phyloP scores from a whole-genome alignment of 331 rosid genomes.

The Quercus phellos region DNA sequence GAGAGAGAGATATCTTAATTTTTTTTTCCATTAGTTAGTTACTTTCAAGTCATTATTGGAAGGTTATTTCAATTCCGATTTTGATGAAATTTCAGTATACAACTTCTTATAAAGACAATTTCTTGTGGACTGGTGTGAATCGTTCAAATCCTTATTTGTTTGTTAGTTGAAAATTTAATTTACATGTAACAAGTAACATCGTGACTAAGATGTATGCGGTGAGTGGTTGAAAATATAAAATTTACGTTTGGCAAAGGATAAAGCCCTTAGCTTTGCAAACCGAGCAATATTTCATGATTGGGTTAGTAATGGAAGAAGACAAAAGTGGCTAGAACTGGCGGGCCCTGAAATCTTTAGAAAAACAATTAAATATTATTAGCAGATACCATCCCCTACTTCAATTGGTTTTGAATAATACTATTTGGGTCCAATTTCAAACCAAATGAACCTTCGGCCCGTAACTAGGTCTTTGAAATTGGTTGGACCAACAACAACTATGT shows the following conservation, averaged over 20 bases:
- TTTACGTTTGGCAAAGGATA: not conserved
- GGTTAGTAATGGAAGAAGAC: not conserved
- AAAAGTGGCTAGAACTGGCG: not conserved
- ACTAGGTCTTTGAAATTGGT: constrained; percentile 25
- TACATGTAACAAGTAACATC: no score
- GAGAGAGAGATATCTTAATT: no score
- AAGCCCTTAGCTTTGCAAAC: not conserved
- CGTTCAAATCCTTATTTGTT: no score
- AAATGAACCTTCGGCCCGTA: constrained; percentile 15
- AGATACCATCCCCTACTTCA: not conserved
- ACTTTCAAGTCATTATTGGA: no score
- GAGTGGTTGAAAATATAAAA: no score
- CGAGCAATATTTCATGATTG: not conserved
- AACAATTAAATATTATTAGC: not conserved
- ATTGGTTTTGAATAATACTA: not conserved
- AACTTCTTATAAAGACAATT: no score
- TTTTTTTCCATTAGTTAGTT: no score
- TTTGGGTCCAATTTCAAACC: constrained; percentile 43
- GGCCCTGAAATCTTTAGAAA: not conserved
- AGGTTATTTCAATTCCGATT: no score
- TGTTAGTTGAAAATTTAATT: no score
- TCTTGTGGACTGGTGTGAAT: no score
- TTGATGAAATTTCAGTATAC: no score
- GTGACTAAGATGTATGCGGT: no score
- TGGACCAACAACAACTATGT: constrained; percentile 24